phyloP scores from a whole-genome alignment of 108 stramenopile species.

The Nannochloropsis salina region DNA sequence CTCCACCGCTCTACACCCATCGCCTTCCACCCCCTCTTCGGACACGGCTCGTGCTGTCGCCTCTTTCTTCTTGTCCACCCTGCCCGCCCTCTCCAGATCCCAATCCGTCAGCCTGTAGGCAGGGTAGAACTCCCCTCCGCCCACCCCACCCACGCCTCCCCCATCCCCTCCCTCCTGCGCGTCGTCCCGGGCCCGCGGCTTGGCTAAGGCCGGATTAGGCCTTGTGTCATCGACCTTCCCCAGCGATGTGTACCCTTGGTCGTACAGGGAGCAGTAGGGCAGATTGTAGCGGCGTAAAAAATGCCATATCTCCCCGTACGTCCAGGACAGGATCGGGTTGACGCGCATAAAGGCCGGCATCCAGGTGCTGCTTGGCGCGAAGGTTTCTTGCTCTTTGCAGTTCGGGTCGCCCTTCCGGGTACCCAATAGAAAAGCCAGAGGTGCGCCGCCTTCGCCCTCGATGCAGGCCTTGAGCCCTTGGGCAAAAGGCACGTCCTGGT shows the following conservation, averaged over 20 bases:
- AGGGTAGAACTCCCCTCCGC: constrained; percentile 41
- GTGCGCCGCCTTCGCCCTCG: constrained; percentile 31
- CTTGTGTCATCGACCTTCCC: constrained; percentile 79
- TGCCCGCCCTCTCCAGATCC: constrained; percentile 18
- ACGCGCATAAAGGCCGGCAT: constrained; percentile 98
- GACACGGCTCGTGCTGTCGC: background rate
- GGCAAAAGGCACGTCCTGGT: constrained; percentile 52
- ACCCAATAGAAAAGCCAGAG: constrained; percentile 74
- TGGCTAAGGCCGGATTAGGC: constrained; percentile 77
- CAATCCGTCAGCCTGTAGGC: constrained; percentile 55
- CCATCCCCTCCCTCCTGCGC: background rate
- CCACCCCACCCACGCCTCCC: background rate
- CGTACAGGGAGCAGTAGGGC: constrained; percentile 88
- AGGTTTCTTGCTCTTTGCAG: constrained; percentile 59
- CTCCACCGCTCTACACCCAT: background rate
- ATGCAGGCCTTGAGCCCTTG: constrained; percentile 42
- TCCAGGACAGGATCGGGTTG: constrained; percentile 89
- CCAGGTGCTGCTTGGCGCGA: constrained; percentile 62
- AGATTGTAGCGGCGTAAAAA: constrained; percentile 76
- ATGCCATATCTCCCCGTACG: constrained; percentile 72
- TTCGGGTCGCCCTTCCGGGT: constrained; percentile 89
- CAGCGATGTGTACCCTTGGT: constrained; percentile 77
- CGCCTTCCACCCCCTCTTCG: background rate
- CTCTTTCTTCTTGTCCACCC: background rate
- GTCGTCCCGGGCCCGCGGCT: background rate